Base-by-base conservation (phyloP, 768 basidiomycete genomes). In the Grammothele lineata region DNA sequence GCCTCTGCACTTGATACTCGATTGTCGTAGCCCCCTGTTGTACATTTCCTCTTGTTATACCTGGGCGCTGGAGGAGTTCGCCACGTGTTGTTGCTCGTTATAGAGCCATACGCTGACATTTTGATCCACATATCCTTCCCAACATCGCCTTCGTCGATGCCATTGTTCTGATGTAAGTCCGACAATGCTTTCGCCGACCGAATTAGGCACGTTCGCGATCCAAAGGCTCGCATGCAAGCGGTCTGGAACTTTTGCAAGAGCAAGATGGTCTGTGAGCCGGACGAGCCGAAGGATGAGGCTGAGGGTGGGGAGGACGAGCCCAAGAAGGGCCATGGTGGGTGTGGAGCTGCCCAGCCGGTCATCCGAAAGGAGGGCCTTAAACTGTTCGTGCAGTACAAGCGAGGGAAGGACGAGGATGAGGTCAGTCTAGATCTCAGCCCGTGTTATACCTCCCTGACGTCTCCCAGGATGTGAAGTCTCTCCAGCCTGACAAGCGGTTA, bases 331-430 rank as follows among this genome's bases (percentile, higher is more conserved):
- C 96, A 98, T 51, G 94, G 92, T n/a, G 96, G 96, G 14, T 98
- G 96, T 66, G 96, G 96, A 36, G 91, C 93, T 59, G 66, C 76
- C 22, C 96, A 99, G 65, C 96, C 96, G 0, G 71, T 76, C 42
- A 79, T 97, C 58, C 72, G 96, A 52, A 97, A 94, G 70, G 96
- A 99, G 64, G 96, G 92, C 10, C 66, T 98, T 50, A 97, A 97
- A 69, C 74, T 98, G 22, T 94, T 93, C 59, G 80, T 92, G 19
- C 90, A 95, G 53, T 94, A 93, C 74, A 97, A 96, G 71, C 86
- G 88, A 59, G 70, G 82, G n/a, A 92, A 91, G 65, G 92, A 95
- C 54, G 91, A 95, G 45, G 92, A 92, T 49, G 96, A 97, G 75
- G 91, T 91, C 64, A 56, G 83, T 78, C n/a, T 25, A 38, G 42